A percentile compares a stretch with the other conserved stretches of the same genome.
phyloP scores from a whole-genome alignment of 768 basidiomycete genomes.

The Lentinus brumalis region DNA sequence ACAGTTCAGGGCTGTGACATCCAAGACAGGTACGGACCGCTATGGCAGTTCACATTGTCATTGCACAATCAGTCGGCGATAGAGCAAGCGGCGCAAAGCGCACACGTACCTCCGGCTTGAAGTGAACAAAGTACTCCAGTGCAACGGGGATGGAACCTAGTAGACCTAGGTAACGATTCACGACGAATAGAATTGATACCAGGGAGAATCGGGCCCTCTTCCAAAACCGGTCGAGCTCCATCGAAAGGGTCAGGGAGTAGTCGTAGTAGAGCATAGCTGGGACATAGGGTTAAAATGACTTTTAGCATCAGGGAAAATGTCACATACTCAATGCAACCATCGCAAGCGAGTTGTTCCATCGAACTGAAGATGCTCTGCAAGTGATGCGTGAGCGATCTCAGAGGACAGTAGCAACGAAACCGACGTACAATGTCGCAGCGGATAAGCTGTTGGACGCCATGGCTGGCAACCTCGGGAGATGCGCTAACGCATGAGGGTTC shows the following conservation, averaged over 20 bases:
- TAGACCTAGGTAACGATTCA: slow-evolving; percentile 26
- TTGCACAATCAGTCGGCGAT: neutral
- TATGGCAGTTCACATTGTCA: neutral
- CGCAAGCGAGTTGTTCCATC: neutral
- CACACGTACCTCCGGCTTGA: no score
- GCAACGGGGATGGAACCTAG: slow-evolving; percentile 24
- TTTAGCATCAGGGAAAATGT: no score
- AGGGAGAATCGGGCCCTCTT: slow-evolving; percentile 12
- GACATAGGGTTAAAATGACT: neutral
- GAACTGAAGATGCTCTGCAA: neutral
- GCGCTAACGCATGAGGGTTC: no score
- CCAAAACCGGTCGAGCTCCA: slow-evolving; percentile 53
- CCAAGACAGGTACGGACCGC: slow-evolving; percentile 1
- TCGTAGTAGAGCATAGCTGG: slow-evolving; percentile 43
- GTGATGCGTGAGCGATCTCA: no score
- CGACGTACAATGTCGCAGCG: no score
- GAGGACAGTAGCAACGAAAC: no score
- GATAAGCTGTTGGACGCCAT: no score
- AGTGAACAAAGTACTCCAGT: slow-evolving; percentile 10
- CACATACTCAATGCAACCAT: neutral
- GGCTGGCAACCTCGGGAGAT: no score
- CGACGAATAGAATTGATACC: slow-evolving; percentile 23
- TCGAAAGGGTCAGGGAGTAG: slow-evolving; percentile 44
- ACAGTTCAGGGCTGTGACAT: neutral
- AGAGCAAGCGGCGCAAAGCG: neutral